phyloP scores from a whole-genome alignment of 257 asterid genomes.

The Striga asiatica region DNA sequence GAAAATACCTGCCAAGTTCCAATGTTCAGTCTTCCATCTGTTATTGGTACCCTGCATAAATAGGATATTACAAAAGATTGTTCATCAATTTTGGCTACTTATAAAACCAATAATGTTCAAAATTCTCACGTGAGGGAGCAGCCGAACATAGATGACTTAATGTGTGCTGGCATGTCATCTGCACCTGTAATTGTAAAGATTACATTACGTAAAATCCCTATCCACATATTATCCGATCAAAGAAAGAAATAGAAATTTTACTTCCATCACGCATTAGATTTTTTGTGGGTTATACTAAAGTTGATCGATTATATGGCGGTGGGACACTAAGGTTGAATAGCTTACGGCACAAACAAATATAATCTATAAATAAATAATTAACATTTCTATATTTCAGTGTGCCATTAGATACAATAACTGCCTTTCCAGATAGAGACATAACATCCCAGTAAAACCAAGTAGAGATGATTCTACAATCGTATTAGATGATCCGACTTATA shows the following conservation, averaged over 20 bases:
- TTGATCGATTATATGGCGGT: too few relatives aligned
- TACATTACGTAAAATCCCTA: constrained; percentile 8
- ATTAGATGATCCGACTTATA: not conserved
- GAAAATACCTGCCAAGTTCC: constrained; percentile 96
- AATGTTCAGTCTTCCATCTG: constrained; percentile 78
- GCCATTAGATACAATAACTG: not conserved
- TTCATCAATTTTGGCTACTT: not conserved
- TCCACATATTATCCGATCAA: not conserved
- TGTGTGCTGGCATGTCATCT: constrained; percentile 98
- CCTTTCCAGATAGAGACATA: not conserved
- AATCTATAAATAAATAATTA: too few relatives aligned
- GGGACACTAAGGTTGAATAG: not conserved
- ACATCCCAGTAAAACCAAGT: not conserved
- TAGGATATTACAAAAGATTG: constrained; percentile 8
- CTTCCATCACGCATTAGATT: not conserved
- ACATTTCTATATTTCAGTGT: too few relatives aligned
- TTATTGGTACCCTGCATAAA: constrained; percentile 74
- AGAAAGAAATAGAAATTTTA: not conserved
- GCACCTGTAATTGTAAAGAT: constrained; percentile 72
- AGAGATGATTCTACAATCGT: not conserved
- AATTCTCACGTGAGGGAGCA: constrained; percentile 61
- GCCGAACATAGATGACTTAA: constrained; percentile 98
- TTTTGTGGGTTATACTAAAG: not conserved
- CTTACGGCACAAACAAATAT: not conserved
- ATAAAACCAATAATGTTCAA: not conserved